These are phyloP conservation scores for Scutellaria barbata DNA, from an alignment of 257 asterid genomes.

Conservation along the genomic window DNA sequence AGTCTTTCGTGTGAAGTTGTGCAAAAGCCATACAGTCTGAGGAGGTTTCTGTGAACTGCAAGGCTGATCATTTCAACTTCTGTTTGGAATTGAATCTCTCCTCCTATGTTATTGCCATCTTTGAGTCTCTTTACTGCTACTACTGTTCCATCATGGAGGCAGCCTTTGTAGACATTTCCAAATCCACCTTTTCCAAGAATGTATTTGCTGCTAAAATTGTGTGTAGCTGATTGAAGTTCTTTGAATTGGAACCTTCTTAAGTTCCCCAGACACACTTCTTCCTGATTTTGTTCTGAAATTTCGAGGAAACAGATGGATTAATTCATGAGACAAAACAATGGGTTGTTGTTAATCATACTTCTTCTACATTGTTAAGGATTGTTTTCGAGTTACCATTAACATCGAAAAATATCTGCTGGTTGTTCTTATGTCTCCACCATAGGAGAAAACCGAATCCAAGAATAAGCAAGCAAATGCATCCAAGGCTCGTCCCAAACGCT, in stretches of 20 bases:
- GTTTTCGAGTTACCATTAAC: conserved; percentile 53
- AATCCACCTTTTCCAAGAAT: conserved; percentile 93
- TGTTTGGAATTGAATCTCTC: conserved; percentile 90
- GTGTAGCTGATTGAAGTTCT: conserved; percentile 83
- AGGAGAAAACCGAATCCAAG: conserved; percentile 77
- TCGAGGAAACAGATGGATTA: not conserved
- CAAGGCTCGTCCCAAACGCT: conserved; percentile 87
- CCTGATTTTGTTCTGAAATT: conserved; percentile 68
- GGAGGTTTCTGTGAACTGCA: conserved; percentile 91
- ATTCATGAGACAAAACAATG: not conserved
- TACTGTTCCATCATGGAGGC: conserved; percentile 74
- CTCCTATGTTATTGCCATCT: conserved; percentile 75
- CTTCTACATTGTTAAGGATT: not conserved
- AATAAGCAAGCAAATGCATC: conserved; percentile 75
- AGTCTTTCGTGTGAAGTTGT: conserved; percentile 76
- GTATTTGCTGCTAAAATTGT: conserved; percentile 87
- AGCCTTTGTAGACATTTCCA: conserved; percentile 90
- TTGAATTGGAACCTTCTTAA: conserved; percentile 70
- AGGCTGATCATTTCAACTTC: conserved; percentile 94
- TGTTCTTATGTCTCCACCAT: conserved; percentile 86
- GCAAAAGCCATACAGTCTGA: conserved; percentile 82
- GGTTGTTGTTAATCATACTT: not conserved
- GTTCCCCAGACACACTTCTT: conserved; percentile 83
- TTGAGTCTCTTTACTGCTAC: conserved; percentile 92
- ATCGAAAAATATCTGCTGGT: conserved; percentile 75